Evolutionary conservation across 192 early-diverging fungal genomes (phyloP), one percentile per base, ranked within the genome.

Genomic region (Coemansia sp.): DNA sequence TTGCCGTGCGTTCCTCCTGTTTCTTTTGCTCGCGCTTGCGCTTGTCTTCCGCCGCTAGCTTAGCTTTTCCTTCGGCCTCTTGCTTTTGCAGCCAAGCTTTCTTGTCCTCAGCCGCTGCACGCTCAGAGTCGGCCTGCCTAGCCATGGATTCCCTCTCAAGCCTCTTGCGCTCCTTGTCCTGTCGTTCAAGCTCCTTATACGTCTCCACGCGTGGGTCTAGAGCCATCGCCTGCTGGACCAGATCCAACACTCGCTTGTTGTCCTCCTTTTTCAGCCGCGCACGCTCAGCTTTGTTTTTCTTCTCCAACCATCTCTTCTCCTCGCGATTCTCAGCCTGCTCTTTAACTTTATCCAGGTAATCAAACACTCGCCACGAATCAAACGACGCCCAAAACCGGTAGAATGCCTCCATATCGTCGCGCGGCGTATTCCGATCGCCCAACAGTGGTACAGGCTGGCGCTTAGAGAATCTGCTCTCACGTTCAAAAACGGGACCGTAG

Each of bases 331-430:
- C 91, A 4, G 77, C 74, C 11, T 75, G 74, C 33, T 93, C 91
- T 33, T 86, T 85, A 53, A 94, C 93, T 65, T 93, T 92, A 67
- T 95, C 92, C 51, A 91, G 68, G 42, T 86, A 89, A 74, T 95
- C 93, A 75, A 92, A 95, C 13, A 87, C 81, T 54, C 93, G 74
- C 92, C 92, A 93, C 21, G 91, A 92, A 48, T 95, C 91, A 75
- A 95, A 91, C 37, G 19, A 16, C 46, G 62, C 21, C 92, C 92
- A 94, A 63, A 88, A 90, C 17, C 84, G 78, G 83, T 94, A 94
- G 73, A 94, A 94, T 10, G 63, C 79, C 56, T 92, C 89, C 10
- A 91, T 87, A 34, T 92, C 77, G 29, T 88, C 89, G 33, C 89
- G 83, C n/a, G 79, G 75, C 6, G 88, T 77, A 27, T 85, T 70